Percentiles rank a stretch among this genome's conserved stretches.
phyloP scores from a whole-genome alignment of 1,284 basidiomycete genomes.

The Baeospora myosura region DNA sequence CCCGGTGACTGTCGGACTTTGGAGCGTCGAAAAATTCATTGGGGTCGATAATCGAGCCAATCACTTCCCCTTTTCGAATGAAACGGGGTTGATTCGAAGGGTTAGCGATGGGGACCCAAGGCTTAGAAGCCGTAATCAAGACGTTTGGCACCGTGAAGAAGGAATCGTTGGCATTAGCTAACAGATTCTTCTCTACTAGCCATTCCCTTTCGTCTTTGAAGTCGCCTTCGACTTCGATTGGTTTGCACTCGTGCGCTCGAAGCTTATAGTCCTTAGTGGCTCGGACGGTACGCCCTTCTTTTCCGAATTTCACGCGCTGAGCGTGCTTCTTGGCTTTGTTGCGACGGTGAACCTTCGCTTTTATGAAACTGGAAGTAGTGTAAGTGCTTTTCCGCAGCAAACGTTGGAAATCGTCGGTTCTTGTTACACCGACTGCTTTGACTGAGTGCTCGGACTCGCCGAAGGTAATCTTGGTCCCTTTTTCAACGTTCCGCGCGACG shows the following conservation, averaged over 20 bases:
- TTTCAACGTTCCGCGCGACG: constrained; percentile 1
- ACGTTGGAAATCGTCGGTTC: not conserved
- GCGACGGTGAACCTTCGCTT: not conserved
- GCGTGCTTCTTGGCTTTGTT: not conserved
- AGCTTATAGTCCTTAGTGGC: not conserved
- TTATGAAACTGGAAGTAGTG: not conserved
- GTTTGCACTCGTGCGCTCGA: not conserved
- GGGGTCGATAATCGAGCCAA: not conserved
- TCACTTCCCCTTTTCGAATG: not conserved
- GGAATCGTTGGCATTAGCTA: not conserved
- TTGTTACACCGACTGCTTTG: not conserved
- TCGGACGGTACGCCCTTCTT: not conserved
- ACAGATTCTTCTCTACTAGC: not conserved
- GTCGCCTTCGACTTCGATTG: not conserved
- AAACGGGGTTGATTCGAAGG: constrained; percentile 2
- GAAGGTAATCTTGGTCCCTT: not conserved
- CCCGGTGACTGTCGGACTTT: not conserved
- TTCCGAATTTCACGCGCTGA: not conserved
- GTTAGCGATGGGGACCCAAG: not conserved
- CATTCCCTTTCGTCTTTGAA: not conserved
- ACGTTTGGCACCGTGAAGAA: not conserved
- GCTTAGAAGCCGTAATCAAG: not conserved
- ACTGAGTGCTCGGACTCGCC: not conserved
- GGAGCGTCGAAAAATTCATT: not conserved
- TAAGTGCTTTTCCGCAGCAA: not conserved